These are phyloP conservation scores for Pichia cephalocereana DNA, from an alignment of 805 yeast genomes.

Conservation along the genomic window DNA sequence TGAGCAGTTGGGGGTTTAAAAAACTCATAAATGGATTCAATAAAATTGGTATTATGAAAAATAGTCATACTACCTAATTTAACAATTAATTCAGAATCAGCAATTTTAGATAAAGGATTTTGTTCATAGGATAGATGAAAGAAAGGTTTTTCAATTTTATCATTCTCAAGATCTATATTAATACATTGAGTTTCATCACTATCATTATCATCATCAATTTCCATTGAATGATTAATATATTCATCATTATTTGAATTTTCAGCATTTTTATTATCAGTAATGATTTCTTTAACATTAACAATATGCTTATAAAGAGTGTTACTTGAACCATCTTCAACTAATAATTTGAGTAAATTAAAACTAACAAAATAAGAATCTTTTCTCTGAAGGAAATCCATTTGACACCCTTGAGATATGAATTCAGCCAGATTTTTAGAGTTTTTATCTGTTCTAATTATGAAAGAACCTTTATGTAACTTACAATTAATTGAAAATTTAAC, in stretches of 20 bases:
- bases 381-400: slow-evolving; percentile 62
- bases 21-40: slow-evolving; percentile 65
- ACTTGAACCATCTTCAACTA: slow-evolving; percentile 80
- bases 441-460: slow-evolving; percentile 44
- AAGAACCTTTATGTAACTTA: slow-evolving; percentile 66
- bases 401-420: slow-evolving; percentile 74
- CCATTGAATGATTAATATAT: not conserved
- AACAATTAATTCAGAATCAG: slow-evolving; percentile 69
- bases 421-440: slow-evolving; percentile 52
- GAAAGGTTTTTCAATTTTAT: slow-evolving; percentile 40
- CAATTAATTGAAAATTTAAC: slow-evolving; percentile 61
- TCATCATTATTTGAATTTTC: slow-evolving; percentile 1
- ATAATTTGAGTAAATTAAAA: slow-evolving; percentile 70
- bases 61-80: slow-evolving; percentile 82
- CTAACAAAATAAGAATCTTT: slow-evolving; percentile 68
- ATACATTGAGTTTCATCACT: not conserved
- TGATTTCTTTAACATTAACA: slow-evolving; percentile 68
- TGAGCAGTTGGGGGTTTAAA: slow-evolving; percentile 84
- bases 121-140: slow-evolving; percentile 76
- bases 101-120: slow-evolving; percentile 75
- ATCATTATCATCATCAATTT: not conserved
- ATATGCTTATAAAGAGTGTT: slow-evolving; percentile 76
- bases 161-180: not conserved
- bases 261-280: slow-evolving; percentile 26
- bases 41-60: slow-evolving; percentile 76